Evolutionary conservation across 2,329 filamentous ascomycete genomes (phyloP).

Genomic region (Fusarium agapanthi): DNA sequence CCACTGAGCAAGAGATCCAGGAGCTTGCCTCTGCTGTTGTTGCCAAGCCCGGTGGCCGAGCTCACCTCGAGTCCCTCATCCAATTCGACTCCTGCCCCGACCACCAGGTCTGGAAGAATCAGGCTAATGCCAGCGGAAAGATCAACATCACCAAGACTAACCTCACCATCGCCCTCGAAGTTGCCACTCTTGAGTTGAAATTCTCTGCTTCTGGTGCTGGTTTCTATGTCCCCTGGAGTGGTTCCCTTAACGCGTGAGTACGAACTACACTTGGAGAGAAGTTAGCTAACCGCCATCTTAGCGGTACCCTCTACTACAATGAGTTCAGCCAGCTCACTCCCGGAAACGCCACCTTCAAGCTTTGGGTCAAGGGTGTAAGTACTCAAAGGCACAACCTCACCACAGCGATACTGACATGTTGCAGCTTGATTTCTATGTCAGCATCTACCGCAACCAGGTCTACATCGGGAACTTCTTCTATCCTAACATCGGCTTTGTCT

Average conservation of each 20-base stretch:
- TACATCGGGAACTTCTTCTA: neutral
- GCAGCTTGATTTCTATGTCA: neutral
- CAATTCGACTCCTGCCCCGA: neutral
- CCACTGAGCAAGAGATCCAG: neutral
- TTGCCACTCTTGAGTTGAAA: neutral
- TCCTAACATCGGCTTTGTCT: neutral
- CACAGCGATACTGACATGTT: neutral
- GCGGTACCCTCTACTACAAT: neutral
- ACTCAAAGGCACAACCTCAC: rapidly evolving
- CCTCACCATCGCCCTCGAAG: neutral
- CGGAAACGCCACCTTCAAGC: too few species aligned
- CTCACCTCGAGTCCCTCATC: neutral
- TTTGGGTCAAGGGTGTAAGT: neutral
- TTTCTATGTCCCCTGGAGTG: neutral
- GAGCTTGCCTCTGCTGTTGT: neutral
- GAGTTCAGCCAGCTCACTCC: too few species aligned
- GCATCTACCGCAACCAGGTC: neutral
- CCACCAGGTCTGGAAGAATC: neutral
- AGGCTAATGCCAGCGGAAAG: neutral
- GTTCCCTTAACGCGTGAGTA: neutral
- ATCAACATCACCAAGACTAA: neutral
- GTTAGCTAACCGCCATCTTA: neutral
- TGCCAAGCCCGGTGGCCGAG: neutral
- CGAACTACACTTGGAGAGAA: too few species aligned
- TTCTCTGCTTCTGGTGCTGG: neutral